A percentile compares a stretch with the other conserved stretches of the same genome.
phyloP scores from a whole-genome alignment of 192 early-diverging fungal genomes.

The Rhizophagus prolifer region DNA sequence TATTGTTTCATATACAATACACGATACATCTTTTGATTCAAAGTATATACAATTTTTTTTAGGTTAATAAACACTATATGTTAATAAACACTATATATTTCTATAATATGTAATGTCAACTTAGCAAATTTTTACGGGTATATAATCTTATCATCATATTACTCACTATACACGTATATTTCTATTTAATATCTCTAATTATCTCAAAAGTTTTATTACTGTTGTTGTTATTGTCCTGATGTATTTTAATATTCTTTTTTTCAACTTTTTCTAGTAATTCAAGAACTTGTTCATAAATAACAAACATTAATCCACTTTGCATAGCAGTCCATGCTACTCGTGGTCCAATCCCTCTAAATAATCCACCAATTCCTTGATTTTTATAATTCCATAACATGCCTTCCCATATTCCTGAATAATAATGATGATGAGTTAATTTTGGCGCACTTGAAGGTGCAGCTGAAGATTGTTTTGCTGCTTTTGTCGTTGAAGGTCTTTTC shows the following conservation, averaged over 20 bases:
- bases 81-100: too few relatives aligned
- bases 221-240: background rate
- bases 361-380: slow-evolving; percentile 54
- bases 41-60: too few relatives aligned
- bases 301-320: slow-evolving; percentile 72
- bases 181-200: background rate
- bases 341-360: slow-evolving; percentile 75
- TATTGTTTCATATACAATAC: too few relatives aligned
- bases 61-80: too few relatives aligned
- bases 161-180: too few relatives aligned
- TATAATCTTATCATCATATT: too few relatives aligned
- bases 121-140: too few relatives aligned
- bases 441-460: slow-evolving; percentile 12
- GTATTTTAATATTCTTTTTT: background rate
- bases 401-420: slow-evolving; percentile 56
- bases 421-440: slow-evolving; percentile 37
- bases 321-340: slow-evolving; percentile 70
- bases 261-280: slow-evolving; percentile 42
- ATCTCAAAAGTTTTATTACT: background rate
- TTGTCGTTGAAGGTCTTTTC: slow-evolving; percentile 35
- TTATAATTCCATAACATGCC: slow-evolving; percentile 58
- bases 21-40: too few relatives aligned
- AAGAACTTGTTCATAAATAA: slow-evolving; percentile 65
- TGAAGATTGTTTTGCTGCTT: slow-evolving; percentile 26
- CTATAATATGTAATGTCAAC: too few relatives aligned